These are phyloP conservation scores for Talaromyces amestolkiae DNA, from an alignment of 2,329 filamentous ascomycete genomes.

Conservation along the genomic window DNA sequence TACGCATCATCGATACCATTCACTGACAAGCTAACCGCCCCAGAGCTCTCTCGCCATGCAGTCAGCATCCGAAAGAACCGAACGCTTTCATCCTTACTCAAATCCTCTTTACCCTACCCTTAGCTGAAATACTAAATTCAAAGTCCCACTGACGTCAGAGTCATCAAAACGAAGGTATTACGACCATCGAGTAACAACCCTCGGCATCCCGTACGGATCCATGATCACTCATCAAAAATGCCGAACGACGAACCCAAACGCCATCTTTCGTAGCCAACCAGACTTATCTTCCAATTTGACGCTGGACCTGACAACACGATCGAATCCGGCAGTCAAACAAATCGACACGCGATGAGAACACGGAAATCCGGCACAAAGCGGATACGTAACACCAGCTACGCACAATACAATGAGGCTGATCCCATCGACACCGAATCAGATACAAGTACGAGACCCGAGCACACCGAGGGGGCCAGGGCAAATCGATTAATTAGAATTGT, in stretches of 20 bases:
- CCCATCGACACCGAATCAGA: neutral
- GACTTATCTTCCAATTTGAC: too few relatives aligned
- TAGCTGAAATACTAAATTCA: neutral
- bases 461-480: too few relatives aligned
- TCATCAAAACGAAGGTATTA: neutral
- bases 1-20: neutral
- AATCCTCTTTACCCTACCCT: neutral
- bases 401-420: neutral
- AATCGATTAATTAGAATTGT: neutral
- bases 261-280: neutral
- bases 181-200: neutral
- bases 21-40: neutral
- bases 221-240: neutral
- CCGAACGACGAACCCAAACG: neutral
- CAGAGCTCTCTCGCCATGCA: neutral
- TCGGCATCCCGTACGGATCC: constrained; percentile 3
- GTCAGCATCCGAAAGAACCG: neutral
- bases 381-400: neutral
- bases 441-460: neutral
- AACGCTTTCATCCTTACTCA: neutral
- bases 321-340: neutral
- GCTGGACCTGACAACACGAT: neutral
- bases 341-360: neutral
- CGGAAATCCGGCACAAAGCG: constrained; percentile 2
- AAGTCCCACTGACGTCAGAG: neutral